phyloP scores from a whole-genome alignment of 1,284 basidiomycete species.

The Tylopilus orsonianus region DNA sequence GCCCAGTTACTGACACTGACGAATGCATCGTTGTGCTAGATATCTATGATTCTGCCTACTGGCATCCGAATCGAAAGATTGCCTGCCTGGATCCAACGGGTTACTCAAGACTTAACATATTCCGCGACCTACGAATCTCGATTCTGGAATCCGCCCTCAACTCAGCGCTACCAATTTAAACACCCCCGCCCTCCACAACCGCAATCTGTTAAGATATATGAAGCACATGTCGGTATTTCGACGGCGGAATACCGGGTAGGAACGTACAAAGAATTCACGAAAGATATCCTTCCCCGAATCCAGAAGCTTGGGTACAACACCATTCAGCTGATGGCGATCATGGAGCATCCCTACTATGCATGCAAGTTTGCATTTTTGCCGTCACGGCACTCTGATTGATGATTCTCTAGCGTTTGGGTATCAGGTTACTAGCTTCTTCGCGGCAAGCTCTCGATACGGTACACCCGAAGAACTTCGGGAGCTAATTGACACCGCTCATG shows the following conservation, averaged over 20 bases:
- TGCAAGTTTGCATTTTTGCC: conserved; percentile 52
- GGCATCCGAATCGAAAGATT: conserved; percentile 87
- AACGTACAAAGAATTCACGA: conserved; percentile 94
- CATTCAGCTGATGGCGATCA: conserved; percentile 96
- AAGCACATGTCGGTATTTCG: conserved; percentile 98
- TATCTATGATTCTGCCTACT: conserved; percentile 79
- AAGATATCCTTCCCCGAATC: conserved; percentile 84
- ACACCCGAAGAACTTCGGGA: conserved; percentile 95
- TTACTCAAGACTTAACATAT: conserved; percentile 89
- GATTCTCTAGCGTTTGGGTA: conserved; percentile 83
- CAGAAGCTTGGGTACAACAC: conserved; percentile 92
- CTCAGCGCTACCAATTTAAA: conserved; percentile 81
- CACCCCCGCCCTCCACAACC: conserved; percentile 71
- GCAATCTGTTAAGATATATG: conserved; percentile 83
- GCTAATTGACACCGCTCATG: conserved; percentile 92
- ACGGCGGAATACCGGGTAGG: conserved; percentile 86
- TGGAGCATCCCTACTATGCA: conserved; percentile 99
- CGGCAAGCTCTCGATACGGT: conserved; percentile 93
- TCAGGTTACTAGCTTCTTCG: conserved; percentile 97
- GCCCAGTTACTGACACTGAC: background rate
- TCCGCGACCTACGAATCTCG: conserved; percentile 94
- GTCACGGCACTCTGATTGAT: conserved; percentile 8
- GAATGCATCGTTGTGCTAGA: conserved; percentile 42
- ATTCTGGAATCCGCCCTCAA: conserved; percentile 93
- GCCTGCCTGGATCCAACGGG: conserved; percentile 92